Evolutionary conservation across 345 rosid species (phyloP), one percentile per base, ranked within the genome.

Genomic region (Theobroma cacao): DNA sequence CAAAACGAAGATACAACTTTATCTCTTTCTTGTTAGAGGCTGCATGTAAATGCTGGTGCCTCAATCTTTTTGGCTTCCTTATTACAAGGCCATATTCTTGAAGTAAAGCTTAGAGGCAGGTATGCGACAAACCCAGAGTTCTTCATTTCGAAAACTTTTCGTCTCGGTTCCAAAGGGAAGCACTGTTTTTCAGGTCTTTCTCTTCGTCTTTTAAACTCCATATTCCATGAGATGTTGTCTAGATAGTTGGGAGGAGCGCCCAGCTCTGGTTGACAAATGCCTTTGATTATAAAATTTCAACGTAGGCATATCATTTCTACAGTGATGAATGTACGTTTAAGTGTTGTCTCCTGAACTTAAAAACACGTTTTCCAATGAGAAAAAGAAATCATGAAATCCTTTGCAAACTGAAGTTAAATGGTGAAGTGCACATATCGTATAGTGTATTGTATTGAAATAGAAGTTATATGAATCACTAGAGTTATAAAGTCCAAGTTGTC

Each of bases 401-500:
- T 55, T 34, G 48, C 26, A 58, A 41, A 74, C 65, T 22, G 76
- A 38, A 73, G 47, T 58, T 58, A 74, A 59, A 40, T 41, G 5
- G n/a, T 12, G 66, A 61, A 31, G 2, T 26, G 30, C 17, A 14
- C 5, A 3, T 26, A 18, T 17, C 33, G 17, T n/a, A 24, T 13
- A 24, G 67, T 62, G 10, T 30, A 4, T 61, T 38, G 15, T 20
- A 65, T 40, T 65, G 12, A n/a, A 68, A 26, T 7, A 26, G 9
- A 45, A 41, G 31, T 40, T 56, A 41, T 45, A 22, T n/a, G n/a
- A 64, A 62, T 36, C 3, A 61, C 20, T 67, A 17, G 45, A 69
- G 9, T 36, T 58, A 3, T 2, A 48, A 12, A 47, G 47, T 61
- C 71, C 70, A 68, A 76, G 22, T 59, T 43, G 80, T 43, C 80